Evolutionary conservation across 371 early-diverging fungal species (phyloP).

Genomic region (Lichtheimia corymbifera): DNA sequence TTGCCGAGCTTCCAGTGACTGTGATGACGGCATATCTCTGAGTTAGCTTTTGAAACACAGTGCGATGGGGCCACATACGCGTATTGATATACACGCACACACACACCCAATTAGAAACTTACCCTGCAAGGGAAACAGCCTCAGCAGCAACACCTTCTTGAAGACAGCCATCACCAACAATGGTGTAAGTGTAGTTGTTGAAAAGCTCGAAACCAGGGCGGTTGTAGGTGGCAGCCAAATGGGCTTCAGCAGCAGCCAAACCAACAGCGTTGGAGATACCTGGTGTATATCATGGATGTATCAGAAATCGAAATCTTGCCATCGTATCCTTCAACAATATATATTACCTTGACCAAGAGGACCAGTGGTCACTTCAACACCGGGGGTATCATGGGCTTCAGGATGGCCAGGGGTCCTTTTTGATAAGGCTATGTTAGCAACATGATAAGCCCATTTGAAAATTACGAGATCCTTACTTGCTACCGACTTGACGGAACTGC

Average conservation of each 20-base stretch:
- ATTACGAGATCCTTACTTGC: conserved; percentile 55
- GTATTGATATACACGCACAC: conserved; percentile 16
- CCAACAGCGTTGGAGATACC: conserved; percentile 93
- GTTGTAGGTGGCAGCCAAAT: conserved; percentile 92
- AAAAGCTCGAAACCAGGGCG: conserved; percentile 80
- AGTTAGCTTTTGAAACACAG: conserved; percentile 30
- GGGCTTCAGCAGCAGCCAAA: conserved; percentile 89
- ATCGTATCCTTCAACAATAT: neutral
- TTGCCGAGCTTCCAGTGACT: conserved; percentile 93
- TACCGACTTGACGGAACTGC: conserved; percentile 92
- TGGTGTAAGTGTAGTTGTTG: conserved; percentile 85
- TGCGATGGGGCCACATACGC: conserved; percentile 11
- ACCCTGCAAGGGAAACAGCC: conserved; percentile 95
- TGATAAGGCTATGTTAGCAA: neutral
- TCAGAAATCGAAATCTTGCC: too few relatives aligned
- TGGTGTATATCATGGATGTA: conserved; percentile 8
- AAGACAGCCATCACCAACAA: conserved; percentile 99
- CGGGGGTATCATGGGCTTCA: conserved; percentile 83
- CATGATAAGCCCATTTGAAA: neutral
- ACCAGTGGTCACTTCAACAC: conserved; percentile 98
- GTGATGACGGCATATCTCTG: conserved; percentile 5
- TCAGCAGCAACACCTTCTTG: conserved; percentile 99
- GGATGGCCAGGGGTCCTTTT: conserved; percentile 86
- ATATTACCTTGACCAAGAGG: conserved; percentile 96
- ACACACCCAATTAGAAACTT: conserved; percentile 34